These are phyloP conservation scores for Apiotrichum siamense DNA, from an alignment of 1,284 basidiomycete genomes.

Conservation along the genomic window DNA sequence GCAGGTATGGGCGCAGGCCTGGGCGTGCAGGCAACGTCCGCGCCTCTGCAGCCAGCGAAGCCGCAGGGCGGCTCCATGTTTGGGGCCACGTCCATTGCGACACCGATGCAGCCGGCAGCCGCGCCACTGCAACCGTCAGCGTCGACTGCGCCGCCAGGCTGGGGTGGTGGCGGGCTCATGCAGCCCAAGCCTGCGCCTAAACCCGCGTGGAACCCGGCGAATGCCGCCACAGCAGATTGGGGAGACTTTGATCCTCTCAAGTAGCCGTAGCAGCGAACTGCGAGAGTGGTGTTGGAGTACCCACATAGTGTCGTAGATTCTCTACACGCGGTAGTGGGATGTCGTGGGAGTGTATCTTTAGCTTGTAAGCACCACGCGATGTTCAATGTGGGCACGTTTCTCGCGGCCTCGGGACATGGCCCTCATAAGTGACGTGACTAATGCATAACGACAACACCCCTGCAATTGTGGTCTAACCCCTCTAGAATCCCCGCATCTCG, in stretches of 20 bases:
- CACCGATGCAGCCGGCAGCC: slow-evolving; percentile 4
- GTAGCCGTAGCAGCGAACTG: no score
- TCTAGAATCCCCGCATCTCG: slow-evolving; percentile 32
- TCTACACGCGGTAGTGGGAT: no score
- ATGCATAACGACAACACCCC: background rate
- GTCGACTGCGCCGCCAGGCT: slow-evolving; percentile 31
- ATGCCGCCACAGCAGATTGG: slow-evolving; percentile 33
- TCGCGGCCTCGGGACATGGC: no score
- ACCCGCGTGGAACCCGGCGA: slow-evolving; percentile 22
- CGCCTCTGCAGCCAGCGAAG: background rate
- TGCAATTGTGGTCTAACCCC: background rate
- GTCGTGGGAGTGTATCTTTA: no score
- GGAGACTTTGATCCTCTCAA: slow-evolving; percentile 46
- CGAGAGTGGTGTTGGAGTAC: no score
- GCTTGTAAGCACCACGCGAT: no score
- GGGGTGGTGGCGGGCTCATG: slow-evolving; percentile 35
- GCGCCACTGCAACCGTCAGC: background rate
- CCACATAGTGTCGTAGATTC: no score
- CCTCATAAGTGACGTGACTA: no score
- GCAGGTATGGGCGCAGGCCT: background rate
- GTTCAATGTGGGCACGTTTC: no score
- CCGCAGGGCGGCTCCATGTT: background rate
- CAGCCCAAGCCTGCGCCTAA: slow-evolving; percentile 35
- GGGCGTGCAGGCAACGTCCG: background rate
- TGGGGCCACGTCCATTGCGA: background rate